Base-by-base conservation (phyloP, 352 stramenopile genomes). In the Pilasporangium apinafurcum region DNA sequence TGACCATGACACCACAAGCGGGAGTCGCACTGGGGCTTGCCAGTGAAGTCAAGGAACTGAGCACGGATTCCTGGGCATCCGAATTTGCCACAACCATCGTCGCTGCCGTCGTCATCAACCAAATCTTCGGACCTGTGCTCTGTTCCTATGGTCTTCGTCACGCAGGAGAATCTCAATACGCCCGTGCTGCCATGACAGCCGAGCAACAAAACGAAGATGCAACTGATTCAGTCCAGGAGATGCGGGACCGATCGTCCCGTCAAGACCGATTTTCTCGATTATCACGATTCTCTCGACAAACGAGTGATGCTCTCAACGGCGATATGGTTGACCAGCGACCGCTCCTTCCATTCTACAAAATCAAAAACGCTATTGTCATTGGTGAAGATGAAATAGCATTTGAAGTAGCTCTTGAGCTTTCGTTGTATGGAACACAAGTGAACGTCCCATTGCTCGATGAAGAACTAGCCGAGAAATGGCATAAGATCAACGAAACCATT, bases 1-100 rank as follows among this genome's bases (percentile, higher is more conserved):
- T 87, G 20, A 85, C 71, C 8, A 80, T 87, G 69, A 83, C 75
- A 0, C 75, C 75, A 0, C 75, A 87, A 43, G 75, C 75, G 29
- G 75, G 75, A 14, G 75, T 87, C 1, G 67, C 75, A 4, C 48
- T 87, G 0, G 75, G 75, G 2, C 50, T 87, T 10, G 75, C 75
- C 1, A 71, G 72, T 30, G 75, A 87, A 45, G 59, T 87, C 4
- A 69, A 73, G 38, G 49, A 47, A 3, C 36, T 87, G 16, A 83
- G 64, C 16, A 40, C 53, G 0, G 71, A 83, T 6, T 40, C 61
- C 0, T 87, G 75, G 75, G 75, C 69, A 0, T 51, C 53, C 6
- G 64, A 85, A 25, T 87, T 84, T 25, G 47, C 75, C 10, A 58
- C 69, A 5, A 87, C 75, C 0, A 87, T 87, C 40, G 59, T 87